Percentiles rank a stretch among this genome's conserved stretches.
phyloP scores from a whole-genome alignment of 371 early-diverging fungal genomes.

The Mucor piriformis region DNA sequence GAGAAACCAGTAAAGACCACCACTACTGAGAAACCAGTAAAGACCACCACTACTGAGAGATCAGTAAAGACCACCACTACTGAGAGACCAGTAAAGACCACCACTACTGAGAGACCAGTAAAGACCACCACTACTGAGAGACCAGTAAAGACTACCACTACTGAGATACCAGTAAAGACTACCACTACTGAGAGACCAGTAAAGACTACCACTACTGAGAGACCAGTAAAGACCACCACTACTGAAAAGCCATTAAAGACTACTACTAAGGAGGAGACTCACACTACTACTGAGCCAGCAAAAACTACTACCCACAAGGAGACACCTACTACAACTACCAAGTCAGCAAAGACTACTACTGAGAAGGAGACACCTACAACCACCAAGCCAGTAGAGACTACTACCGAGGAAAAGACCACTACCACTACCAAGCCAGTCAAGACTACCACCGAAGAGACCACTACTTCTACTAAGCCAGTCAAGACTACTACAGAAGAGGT shows the following conservation, averaged over 20 bases:
- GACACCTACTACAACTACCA: constrained; percentile 6
- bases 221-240: neutral
- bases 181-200: constrained; percentile 1
- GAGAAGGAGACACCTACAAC: neutral
- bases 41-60: constrained; percentile 4
- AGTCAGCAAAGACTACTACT: neutral
- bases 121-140: constrained; percentile 3
- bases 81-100: too few relatives aligned
- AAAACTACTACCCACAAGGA: neutral
- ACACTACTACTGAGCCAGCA: constrained; percentile 1
- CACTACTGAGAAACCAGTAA: neutral
- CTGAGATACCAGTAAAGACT: neutral
- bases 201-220: neutral
- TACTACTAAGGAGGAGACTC: neutral
- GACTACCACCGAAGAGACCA: neutral
- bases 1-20: neutral
- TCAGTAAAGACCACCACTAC: too few relatives aligned
- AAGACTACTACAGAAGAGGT: neutral
- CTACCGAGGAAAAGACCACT: neutral
- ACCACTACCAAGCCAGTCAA: neutral
- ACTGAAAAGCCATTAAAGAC: neutral
- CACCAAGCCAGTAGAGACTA: neutral
- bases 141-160: neutral
- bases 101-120: too few relatives aligned
- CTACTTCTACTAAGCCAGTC: constrained; percentile 3